Evolutionary conservation across 768 basidiomycete genomes (phyloP).

Genomic region (Agrocybe praecox): DNA sequence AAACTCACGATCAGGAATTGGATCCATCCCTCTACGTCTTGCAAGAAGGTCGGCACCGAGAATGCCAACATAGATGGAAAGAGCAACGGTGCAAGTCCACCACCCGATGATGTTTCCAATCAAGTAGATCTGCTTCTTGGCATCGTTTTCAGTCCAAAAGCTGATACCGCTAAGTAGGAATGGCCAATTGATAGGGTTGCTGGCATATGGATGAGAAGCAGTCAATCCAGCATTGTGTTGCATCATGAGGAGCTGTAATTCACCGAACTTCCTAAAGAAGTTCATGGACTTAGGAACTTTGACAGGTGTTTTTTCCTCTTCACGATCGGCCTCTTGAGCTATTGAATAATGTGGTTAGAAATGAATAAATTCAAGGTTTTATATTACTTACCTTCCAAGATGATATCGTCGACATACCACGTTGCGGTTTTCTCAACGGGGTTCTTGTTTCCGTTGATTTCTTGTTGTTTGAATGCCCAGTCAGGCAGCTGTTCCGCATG

Average conservation of each 20-base stretch:
- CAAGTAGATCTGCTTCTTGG: slow-evolving; percentile 92
- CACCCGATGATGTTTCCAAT: slow-evolving; percentile 94
- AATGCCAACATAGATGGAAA: slow-evolving; percentile 90
- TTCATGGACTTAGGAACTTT: slow-evolving; percentile 82
- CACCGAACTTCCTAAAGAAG: slow-evolving; percentile 94
- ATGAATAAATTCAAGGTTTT: background rate
- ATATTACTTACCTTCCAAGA: slow-evolving; percentile 43
- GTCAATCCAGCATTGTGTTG: slow-evolving; percentile 99
- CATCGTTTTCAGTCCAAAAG: slow-evolving; percentile 92
- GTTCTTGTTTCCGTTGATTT: slow-evolving; percentile 97
- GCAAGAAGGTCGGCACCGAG: slow-evolving; percentile 89
- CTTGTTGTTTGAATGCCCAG: slow-evolving; percentile 97
- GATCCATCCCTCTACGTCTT: slow-evolving; percentile 79
- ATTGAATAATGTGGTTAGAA: slow-evolving; percentile 9
- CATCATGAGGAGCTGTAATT: slow-evolving; percentile 93
- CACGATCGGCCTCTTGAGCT: slow-evolving; percentile 61
- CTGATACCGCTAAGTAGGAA: slow-evolving; percentile 96
- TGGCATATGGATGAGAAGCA: slow-evolving; percentile 97
- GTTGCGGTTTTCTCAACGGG: slow-evolving; percentile 76
- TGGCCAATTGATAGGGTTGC: slow-evolving; percentile 96
- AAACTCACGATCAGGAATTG: slow-evolving; percentile 84
- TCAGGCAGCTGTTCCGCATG: slow-evolving; percentile 85
- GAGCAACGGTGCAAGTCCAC: slow-evolving; percentile 89
- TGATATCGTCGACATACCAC: slow-evolving; percentile 89
- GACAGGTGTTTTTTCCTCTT: slow-evolving; percentile 41